A percentile compares a stretch with the other conserved stretches of the same genome.
Evolutionary conservation across 495 filamentous ascomycete genomes (phyloP).

Genomic region (Neurospora tetraspora): DNA sequence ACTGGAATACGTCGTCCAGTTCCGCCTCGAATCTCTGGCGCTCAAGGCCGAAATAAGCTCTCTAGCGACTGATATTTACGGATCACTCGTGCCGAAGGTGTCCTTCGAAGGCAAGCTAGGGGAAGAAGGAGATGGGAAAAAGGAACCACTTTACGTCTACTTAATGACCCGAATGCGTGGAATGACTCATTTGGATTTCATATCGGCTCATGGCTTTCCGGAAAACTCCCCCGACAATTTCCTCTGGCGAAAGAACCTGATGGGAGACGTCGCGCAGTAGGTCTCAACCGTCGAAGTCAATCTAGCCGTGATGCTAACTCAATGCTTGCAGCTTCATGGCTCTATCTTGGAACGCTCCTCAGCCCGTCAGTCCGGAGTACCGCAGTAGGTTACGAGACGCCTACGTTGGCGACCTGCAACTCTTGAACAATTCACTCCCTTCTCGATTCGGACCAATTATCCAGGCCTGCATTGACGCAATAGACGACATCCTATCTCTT

Average conservation of each 20-base stretch:
- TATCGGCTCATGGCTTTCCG: slow-evolving; percentile 1
- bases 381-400: slow-evolving; percentile 9
- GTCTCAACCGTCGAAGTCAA: slow-evolving; percentile 15
- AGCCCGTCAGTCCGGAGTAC: slow-evolving; percentile 17
- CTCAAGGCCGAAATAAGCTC: neutral
- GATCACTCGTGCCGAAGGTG: neutral
- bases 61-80: neutral
- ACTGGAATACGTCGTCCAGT: slow-evolving; percentile 31
- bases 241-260: slow-evolving; percentile 1
- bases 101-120: neutral
- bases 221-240: slow-evolving; percentile 3
- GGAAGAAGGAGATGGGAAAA: neutral
- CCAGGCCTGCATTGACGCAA: slow-evolving; percentile 17
- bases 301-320: slow-evolving; percentile 26
- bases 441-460: slow-evolving; percentile 28
- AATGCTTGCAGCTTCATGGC: slow-evolving; percentile 28
- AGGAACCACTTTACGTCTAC: slow-evolving; percentile 2
- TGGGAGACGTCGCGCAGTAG: slow-evolving; percentile 2
- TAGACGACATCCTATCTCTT: slow-evolving; percentile 25
- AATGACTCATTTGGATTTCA: neutral
- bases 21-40: slow-evolving; percentile 27
- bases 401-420: slow-evolving; percentile 21
- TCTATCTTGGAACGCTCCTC: slow-evolving; percentile 25
- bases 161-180: neutral
- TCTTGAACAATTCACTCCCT: slow-evolving; percentile 23